These are phyloP conservation scores for Gomphus sp. DNA, from an alignment of 1,284 basidiomycete genomes.

Conservation along the genomic window DNA sequence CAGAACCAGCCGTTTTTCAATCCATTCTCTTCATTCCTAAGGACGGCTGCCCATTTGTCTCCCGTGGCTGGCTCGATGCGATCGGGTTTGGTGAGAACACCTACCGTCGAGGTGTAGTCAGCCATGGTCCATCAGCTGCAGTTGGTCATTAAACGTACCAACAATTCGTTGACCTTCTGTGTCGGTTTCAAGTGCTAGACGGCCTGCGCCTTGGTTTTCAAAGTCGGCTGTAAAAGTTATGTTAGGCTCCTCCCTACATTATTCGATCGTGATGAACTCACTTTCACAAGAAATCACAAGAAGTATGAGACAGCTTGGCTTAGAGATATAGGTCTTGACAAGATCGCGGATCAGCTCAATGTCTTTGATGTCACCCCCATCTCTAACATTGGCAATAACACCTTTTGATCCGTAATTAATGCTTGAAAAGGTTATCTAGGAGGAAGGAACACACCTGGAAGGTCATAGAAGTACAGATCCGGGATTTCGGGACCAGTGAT, in stretches of 20 bases:
- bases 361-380: constrained; percentile 40
- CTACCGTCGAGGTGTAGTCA: constrained; percentile 28
- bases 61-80: constrained; percentile 54
- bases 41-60: constrained; percentile 37
- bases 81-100: constrained; percentile 75
- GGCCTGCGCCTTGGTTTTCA: constrained; percentile 57
- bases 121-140: not conserved
- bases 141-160: constrained; percentile 28
- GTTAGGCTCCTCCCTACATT: not conserved
- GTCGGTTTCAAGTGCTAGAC: constrained; percentile 48
- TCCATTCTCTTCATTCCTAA: constrained; percentile 44
- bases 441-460: constrained; percentile 40
- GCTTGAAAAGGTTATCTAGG: not conserved
- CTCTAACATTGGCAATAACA: constrained; percentile 52
- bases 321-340: constrained; percentile 50
- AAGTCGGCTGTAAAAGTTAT: constrained; percentile 45
- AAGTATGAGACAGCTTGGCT: constrained; percentile 53
- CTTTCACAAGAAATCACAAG: too few relatives aligned
- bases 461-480: constrained; percentile 63
- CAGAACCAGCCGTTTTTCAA: constrained; percentile 48
- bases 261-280: too few relatives aligned
- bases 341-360: constrained; percentile 56
- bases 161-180: constrained; percentile 57
- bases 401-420: constrained; percentile 26
- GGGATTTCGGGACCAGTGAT: constrained; percentile 60